phyloP scores from a whole-genome alignment of 495 filamentous ascomycete species.

The Penicillium crystallinum region DNA sequence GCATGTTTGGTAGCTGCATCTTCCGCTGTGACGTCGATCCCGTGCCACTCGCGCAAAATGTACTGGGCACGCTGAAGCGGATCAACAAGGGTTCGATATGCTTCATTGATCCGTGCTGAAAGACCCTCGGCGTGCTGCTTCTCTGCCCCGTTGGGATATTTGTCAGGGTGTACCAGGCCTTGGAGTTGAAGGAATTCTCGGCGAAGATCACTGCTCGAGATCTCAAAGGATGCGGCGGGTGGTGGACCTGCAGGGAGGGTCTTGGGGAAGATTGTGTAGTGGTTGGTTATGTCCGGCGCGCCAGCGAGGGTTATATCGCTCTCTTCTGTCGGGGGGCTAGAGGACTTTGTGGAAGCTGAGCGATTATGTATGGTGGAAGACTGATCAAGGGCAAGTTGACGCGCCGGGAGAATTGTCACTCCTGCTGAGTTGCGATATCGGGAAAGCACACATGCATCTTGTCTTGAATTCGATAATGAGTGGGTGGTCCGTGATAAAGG shows the following conservation, averaged over 20 bases:
- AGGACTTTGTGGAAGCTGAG: slow-evolving; percentile 19
- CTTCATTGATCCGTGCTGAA: slow-evolving; percentile 78
- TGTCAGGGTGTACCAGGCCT: slow-evolving; percentile 75
- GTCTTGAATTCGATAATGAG: neutral
- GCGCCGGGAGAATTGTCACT: neutral
- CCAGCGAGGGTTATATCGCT: slow-evolving; percentile 9
- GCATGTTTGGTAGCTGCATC: slow-evolving; percentile 62
- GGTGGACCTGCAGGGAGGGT: slow-evolving; percentile 79
- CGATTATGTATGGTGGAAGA: neutral
- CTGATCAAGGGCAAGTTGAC: neutral
- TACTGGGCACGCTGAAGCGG: slow-evolving; percentile 83
- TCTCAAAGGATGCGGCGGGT: slow-evolving; percentile 66
- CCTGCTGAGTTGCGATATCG: slow-evolving; percentile 1
- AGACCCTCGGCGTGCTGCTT: slow-evolving; percentile 64
- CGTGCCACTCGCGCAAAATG: slow-evolving; percentile 59
- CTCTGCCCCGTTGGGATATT: slow-evolving; percentile 48
- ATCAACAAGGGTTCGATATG: slow-evolving; percentile 73
- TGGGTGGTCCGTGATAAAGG: neutral
- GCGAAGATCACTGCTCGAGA: slow-evolving; percentile 61
- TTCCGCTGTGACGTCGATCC: slow-evolving; percentile 64
- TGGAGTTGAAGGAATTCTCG: slow-evolving; percentile 85
- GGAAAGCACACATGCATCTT: slow-evolving; percentile 3
- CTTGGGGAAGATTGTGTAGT: slow-evolving; percentile 85
- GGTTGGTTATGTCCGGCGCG: slow-evolving; percentile 45
- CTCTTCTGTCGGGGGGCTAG: slow-evolving; percentile 1